Evolutionary conservation across 768 basidiomycete species (phyloP), one percentile per base, ranked within the genome.

Genomic region (Termitomyces sp.): DNA sequence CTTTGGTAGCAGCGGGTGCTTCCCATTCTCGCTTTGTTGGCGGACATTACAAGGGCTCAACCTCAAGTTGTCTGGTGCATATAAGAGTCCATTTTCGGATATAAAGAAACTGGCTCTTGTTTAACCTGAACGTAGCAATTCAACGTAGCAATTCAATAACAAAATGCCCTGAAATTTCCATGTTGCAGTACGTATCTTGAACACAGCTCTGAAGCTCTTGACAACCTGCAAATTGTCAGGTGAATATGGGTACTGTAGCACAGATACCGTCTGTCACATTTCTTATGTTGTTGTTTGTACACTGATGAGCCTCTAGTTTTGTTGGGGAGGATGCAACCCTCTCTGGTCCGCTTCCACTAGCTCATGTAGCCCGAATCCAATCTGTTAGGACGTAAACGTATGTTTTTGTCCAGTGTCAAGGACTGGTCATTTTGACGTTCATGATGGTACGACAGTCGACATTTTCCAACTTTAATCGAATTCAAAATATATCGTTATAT

Each of bases 311-410:
- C 23, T 59, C 31, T 62, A 90, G 85, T 93, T 84, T 68, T 93
- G 91, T 66, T 74, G 91, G 35, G 89, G 89, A 47, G 92, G 92
- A n/a, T 94, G 92, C 73, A 83, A 94, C 64, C 90, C 92, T 19
- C 75, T 91, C 31, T 71, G 75, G 43, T 94, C 91, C 6, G 64
- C 84, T 63, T 67, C 78, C 3, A 70, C 87, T 40, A 71, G 72
- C 56, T 90, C 91, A 0, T 94, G 90, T 72, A 70, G 66, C 48
- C 89, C 90, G 1, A 79, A 78, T 45, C 91, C 92, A 0, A 67
- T 92, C 41, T 94, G 92, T 70, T 65, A 85, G 65, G 79, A 75
- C 64, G 75, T 75, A 21, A 82, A 75, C 31, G 85, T 88, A 65
- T 62, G 42, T 30, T 15, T 15, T 8, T 15, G 9, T 43, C 42